Conservation (phyloP, 306 rosid genomes). For the Lathyrus tuberosus region DNA sequence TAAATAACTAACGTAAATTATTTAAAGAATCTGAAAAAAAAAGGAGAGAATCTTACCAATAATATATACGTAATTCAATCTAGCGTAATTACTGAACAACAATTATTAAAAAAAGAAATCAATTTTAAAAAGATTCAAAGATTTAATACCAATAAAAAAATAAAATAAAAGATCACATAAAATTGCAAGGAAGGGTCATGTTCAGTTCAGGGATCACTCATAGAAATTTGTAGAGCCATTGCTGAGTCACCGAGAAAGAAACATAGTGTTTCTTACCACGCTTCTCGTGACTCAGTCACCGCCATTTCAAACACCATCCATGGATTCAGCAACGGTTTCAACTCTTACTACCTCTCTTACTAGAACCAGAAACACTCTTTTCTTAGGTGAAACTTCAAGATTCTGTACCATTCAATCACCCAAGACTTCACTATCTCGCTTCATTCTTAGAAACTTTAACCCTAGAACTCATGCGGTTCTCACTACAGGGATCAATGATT, state of each 20-base stretch:
- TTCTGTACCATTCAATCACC: constrained; percentile 39
- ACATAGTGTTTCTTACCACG: not conserved
- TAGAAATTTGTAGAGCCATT: constrained; percentile 29
- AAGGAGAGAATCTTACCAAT: too few species aligned
- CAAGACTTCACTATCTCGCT: constrained; percentile 41
- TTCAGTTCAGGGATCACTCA: not conserved
- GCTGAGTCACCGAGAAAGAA: constrained; percentile 2
- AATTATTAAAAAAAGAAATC: too few species aligned
- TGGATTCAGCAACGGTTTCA: constrained; percentile 52
- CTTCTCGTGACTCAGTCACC: constrained; percentile 41
- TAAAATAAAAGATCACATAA: not conserved
- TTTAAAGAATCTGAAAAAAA: too few species aligned
- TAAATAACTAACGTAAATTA: too few species aligned
- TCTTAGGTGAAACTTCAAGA: constrained; percentile 62
- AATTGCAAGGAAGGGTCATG: not conserved
- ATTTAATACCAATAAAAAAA: not conserved
- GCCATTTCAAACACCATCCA: not conserved
- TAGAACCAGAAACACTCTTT: constrained; percentile 42
- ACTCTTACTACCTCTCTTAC: too few species aligned
- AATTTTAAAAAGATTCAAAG: not conserved
- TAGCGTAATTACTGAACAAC: too few species aligned
- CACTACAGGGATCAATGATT: constrained; percentile 53
- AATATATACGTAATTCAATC: too few species aligned
- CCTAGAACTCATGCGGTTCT: constrained; percentile 45
- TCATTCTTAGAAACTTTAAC: constrained; percentile 35